Evolutionary conservation across 768 basidiomycete genomes (phyloP).

Genomic region (Suillus sp.): DNA sequence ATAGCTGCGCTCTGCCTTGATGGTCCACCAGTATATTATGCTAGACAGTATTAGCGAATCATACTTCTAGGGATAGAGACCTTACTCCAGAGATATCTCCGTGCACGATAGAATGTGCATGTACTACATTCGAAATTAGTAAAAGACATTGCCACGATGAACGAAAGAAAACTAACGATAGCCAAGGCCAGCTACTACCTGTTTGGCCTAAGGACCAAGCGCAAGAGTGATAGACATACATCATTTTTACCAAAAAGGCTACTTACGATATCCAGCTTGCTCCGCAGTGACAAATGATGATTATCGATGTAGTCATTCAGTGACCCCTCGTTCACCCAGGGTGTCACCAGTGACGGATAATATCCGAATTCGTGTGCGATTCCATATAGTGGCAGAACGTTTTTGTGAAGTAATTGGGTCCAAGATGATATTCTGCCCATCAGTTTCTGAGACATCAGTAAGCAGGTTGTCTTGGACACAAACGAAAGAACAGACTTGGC

Average conservation of each 20-base stretch:
- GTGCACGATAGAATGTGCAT: slow-evolving; percentile 7
- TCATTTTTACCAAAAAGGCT: not conserved
- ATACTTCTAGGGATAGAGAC: not conserved
- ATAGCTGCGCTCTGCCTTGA: not conserved
- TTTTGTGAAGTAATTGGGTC: slow-evolving; percentile 15
- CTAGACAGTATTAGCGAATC: not conserved
- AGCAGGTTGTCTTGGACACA: not conserved
- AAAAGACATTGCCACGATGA: not conserved
- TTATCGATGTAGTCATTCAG: slow-evolving; percentile 21
- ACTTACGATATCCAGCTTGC: slow-evolving; percentile 22
- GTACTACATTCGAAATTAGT: slow-evolving; percentile 5
- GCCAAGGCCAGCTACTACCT: slow-evolving; percentile 7
- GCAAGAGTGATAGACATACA: not conserved
- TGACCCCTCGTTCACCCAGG: slow-evolving; percentile 28
- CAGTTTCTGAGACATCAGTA: not conserved
- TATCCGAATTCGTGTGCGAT: slow-evolving; percentile 22
- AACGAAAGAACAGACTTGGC: not conserved
- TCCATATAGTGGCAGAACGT: slow-evolving; percentile 25
- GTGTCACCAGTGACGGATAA: slow-evolving; percentile 26
- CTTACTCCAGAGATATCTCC: slow-evolving; percentile 15
- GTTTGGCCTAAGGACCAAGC: not conserved
- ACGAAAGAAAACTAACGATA: slow-evolving; percentile 5
- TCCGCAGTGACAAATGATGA: slow-evolving; percentile 8
- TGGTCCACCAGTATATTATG: slow-evolving; percentile 12
- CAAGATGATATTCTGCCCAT: slow-evolving; percentile 5